phyloP scores from a whole-genome alignment of 192 early-diverging fungal species.

The Allomyces macrogynus region DNA sequence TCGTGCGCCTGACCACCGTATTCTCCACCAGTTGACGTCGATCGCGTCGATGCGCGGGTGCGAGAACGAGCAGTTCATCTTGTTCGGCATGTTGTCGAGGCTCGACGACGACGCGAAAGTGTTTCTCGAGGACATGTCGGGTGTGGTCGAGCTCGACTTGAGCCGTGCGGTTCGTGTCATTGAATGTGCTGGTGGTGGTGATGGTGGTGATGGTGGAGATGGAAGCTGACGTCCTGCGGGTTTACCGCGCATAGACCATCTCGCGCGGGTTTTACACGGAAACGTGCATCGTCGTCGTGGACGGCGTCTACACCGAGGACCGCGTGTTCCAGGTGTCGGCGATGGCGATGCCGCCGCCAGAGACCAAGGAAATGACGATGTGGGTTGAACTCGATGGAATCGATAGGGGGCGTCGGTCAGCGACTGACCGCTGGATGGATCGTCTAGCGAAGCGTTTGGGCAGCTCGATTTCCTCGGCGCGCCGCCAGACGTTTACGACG shows the following conservation, averaged over 20 bases:
- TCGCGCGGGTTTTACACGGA: conserved; percentile 61
- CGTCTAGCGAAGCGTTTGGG: conserved; percentile 20
- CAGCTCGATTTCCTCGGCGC: conserved; percentile 35
- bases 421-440: too few relatives aligned
- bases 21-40: conserved; percentile 4
- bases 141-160: conserved; percentile 54
- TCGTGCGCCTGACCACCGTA: conserved; percentile 4
- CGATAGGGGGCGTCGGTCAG: too few relatives aligned
- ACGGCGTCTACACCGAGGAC: conserved; percentile 55
- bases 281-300: conserved; percentile 65
- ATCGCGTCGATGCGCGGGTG: conserved; percentile 63
- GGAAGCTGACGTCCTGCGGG: too few relatives aligned
- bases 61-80: conserved; percentile 38
- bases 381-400: too few relatives aligned
- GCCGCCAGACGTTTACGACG: conserved; percentile 23
- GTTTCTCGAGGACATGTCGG: conserved; percentile 67
- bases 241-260: conserved; percentile 12
- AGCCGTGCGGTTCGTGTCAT: conserved; percentile 18
- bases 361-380: conserved; percentile 24
- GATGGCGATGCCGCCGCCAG: conserved; percentile 58
- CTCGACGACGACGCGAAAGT: conserved; percentile 39
- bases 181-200: conserved; percentile 1
- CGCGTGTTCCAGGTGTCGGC: conserved; percentile 43
- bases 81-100: conserved; percentile 77
- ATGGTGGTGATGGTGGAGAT: background rate